These are phyloP conservation scores for Rhodomyrtus psidioides DNA, from an alignment of 441 rosid genomes.

Conservation along the genomic window DNA sequence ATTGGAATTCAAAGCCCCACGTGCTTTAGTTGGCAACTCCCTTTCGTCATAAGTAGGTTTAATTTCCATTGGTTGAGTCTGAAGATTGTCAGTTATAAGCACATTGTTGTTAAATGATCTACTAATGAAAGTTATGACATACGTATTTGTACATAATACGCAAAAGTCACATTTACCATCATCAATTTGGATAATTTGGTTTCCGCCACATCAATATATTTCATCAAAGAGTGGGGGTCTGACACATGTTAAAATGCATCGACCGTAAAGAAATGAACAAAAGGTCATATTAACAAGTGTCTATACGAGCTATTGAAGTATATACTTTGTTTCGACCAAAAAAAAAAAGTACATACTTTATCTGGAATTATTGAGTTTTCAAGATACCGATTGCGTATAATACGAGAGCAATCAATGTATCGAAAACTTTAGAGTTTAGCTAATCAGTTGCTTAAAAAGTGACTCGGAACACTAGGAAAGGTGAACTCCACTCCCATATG, in stretches of 20 bases:
- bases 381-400: neutral
- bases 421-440: neutral
- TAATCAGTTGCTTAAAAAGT: neutral
- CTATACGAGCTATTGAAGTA: accelerated
- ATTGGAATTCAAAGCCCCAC: neutral
- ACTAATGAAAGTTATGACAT: neutral
- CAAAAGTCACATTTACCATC: neutral
- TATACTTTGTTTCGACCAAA: too few relatives aligned
- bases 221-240: neutral
- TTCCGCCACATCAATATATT: neutral
- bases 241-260: neutral
- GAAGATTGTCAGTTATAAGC: neutral
- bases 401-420: neutral
- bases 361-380: neutral
- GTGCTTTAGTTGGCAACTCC: neutral
- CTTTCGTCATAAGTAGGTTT: neutral
- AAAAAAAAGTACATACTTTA: neutral
- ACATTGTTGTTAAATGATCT: neutral
- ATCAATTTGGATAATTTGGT: neutral
- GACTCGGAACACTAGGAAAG: neutral
- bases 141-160: neutral
- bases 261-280: too few relatives aligned
- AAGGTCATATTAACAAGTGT: neutral
- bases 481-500: too few relatives aligned
- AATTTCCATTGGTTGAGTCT: neutral